Percentiles rank a stretch among this genome's conserved stretches.
Conservation (phyloP, 257 asterid genomes). For the Solanum infundibuliforme region DNA sequence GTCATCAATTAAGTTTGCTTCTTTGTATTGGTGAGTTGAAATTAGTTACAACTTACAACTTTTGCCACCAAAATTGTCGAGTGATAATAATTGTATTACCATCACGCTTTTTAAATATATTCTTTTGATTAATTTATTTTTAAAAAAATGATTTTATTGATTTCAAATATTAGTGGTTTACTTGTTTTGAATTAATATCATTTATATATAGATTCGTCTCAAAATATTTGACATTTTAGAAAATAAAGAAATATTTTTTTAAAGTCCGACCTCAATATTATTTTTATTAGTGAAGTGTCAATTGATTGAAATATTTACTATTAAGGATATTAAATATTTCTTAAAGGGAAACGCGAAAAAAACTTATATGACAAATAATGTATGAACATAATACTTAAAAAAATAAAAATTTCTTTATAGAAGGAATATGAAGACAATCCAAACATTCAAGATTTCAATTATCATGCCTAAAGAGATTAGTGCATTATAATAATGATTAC, state of each 20-base stretch:
- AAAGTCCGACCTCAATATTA: background rate
- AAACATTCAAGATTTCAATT: background rate
- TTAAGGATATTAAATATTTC: background rate
- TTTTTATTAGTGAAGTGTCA: background rate
- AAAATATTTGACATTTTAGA: background rate
- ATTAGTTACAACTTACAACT: constrained; percentile 1
- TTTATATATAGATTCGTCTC: background rate
- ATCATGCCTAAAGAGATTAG: background rate
- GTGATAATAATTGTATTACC: background rate
- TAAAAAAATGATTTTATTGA: background rate
- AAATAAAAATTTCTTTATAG: background rate
- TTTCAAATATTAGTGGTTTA: background rate
- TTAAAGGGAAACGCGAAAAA: background rate
- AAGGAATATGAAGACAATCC: background rate
- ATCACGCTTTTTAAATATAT: background rate
- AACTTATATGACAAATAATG: background rate
- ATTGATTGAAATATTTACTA: background rate
- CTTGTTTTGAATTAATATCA: background rate
- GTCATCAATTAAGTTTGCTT: background rate
- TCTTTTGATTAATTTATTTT: background rate
- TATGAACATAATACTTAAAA: background rate
- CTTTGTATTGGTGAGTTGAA: background rate
- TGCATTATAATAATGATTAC: background rate
- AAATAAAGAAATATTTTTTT: background rate
- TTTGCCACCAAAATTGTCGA: background rate